phyloP scores from a whole-genome alignment of 495 filamentous ascomycete genomes.

The Emericellopsis terricola region DNA sequence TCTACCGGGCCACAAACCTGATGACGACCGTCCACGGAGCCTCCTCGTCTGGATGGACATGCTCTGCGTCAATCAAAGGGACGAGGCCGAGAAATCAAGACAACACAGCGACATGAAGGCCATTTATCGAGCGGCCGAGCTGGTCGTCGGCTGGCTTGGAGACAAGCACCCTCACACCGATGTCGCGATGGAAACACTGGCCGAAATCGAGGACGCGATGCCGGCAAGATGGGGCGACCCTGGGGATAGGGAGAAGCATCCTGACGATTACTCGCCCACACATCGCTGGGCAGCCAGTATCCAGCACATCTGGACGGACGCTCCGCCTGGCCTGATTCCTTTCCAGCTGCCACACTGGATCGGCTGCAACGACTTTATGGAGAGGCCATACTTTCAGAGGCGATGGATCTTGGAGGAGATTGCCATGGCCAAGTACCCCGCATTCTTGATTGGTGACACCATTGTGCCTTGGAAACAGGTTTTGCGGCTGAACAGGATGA shows the following conservation, averaged over 20 bases:
- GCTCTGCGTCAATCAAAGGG: conserved; percentile 12
- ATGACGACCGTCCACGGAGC: not conserved
- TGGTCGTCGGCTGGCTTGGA: conserved; percentile 8
- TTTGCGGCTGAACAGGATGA: conserved; percentile 1
- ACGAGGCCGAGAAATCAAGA: conserved; percentile 8
- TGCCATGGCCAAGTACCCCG: not conserved
- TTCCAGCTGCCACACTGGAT: conserved; percentile 1
- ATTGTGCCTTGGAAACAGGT: conserved; percentile 4
- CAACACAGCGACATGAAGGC: conserved; percentile 9
- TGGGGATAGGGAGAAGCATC: conserved; percentile 1
- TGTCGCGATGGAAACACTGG: not conserved
- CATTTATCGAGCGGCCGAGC: conserved; percentile 8
- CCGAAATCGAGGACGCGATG: conserved; percentile 2
- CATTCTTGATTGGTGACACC: conserved; percentile 1
- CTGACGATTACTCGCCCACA: not conserved
- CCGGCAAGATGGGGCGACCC: conserved; percentile 1
- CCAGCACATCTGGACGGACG: not conserved
- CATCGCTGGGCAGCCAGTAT: conserved; percentile 1
- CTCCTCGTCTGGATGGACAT: conserved; percentile 11
- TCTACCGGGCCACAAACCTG: not conserved
- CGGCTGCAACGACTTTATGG: conserved; percentile 1
- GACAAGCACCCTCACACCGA: conserved; percentile 1
- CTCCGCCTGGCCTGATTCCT: not conserved
- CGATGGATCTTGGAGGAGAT: conserved; percentile 3
- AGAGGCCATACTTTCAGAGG: conserved; percentile 1